A percentile compares a stretch with the other conserved stretches of the same genome.
phyloP scores from a whole-genome alignment of 164 flowering plant genomes.

The Umbilicus rupestris region DNA sequence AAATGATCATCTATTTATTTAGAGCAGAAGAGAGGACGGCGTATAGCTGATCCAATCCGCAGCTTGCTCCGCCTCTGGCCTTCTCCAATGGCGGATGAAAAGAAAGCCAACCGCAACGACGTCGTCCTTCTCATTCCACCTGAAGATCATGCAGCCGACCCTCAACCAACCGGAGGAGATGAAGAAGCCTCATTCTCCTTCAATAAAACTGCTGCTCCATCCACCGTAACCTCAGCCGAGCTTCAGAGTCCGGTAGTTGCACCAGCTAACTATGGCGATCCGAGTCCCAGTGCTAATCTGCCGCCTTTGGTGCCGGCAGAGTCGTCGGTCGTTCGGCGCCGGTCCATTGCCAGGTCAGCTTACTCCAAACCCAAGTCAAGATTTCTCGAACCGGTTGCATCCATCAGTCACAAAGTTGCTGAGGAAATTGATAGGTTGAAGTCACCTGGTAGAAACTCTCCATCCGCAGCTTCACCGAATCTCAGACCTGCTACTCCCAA shows the following conservation, averaged over 20 bases:
- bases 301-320: conserved; percentile 23
- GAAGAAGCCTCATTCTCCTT: neutral
- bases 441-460: conserved; percentile 10
- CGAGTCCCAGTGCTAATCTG: conserved; percentile 9
- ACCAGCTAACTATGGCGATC: neutral
- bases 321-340: conserved; percentile 8
- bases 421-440: conserved; percentile 12
- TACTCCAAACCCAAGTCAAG: conserved; percentile 36
- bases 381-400: conserved; percentile 20
- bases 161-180: neutral
- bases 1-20: too few species aligned
- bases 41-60: neutral
- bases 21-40: neutral
- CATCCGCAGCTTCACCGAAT: conserved; percentile 15
- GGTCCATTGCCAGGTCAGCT: conserved; percentile 16
- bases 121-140: neutral
- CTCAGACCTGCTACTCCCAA: neutral
- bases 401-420: conserved; percentile 1
- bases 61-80: neutral
- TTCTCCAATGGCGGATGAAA: neutral
- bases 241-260: neutral
- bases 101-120: neutral
- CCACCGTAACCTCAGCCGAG: neutral
- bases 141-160: too few species aligned
- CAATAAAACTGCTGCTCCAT: neutral